Base-by-base conservation (phyloP, 106 monocot species). In the Amphibolis antarctica region DNA sequence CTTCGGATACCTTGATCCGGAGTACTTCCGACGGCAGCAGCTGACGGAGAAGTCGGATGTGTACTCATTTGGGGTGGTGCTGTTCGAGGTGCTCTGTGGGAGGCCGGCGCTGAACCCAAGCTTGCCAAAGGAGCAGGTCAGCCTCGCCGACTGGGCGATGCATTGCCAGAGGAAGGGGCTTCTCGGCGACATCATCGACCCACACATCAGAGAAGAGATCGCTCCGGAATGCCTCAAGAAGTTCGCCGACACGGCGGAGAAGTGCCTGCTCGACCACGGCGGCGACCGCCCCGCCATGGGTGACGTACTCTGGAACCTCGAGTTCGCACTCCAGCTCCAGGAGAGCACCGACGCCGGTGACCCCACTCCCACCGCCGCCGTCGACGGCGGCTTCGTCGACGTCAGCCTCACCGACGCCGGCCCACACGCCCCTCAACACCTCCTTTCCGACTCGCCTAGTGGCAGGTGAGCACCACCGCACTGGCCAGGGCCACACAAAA, bases 1-100 rank as follows among this genome's bases (percentile, higher is more conserved):
- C 45, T 63, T 63, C 46, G 63, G 63, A 0, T 63, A 63, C 63
- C 10, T 63, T 22, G 63, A 63, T 17, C 63, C 63, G 9, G 63
- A 63, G 46, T 63, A 63, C 46, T 63, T 63, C 63, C 7, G 45
- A 9, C 44, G 63, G 24, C 63, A 46, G 26, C 63, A 63, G 11
- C 46, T 63, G 11, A 63, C 63, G 4, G 26, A 21, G 0, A 63
- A 63, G 26, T 45, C 44, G 14, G 63, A 63, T 17, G 63, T 63
- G 1, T 63, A 63, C 46, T 63, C 63, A 1, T 63, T 63, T 17
- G 63, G 63, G 10, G 46, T 63, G 3, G 63, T 63, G 0, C 15
- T 63, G 24, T 25, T 63, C 46, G 63, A 63, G 26, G 46, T 63
- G 1, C 44, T 63, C 13, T 46, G 63, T 17, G 63, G 44, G 1